Evolutionary conservation across 2,329 filamentous ascomycete genomes (phyloP), one percentile per base, ranked within the genome.

Genomic region (Calonectria pteridis): DNA sequence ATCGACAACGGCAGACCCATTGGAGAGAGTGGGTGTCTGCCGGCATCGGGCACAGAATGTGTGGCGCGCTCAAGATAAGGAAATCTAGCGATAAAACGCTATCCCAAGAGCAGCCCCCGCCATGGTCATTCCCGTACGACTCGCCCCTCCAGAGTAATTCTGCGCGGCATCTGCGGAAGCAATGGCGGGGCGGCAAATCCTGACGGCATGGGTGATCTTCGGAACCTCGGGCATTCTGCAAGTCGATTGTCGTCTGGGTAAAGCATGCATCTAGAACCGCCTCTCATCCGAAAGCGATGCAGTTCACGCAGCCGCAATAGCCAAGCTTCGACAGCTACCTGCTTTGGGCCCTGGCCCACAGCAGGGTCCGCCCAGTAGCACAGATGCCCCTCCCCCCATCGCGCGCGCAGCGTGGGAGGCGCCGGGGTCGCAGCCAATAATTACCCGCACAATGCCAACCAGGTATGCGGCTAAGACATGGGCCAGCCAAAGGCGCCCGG

Each of bases 391-490:
- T 72, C 72, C 73, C 51, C 75, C 69, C 73, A 50, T 64, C 65
- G 69, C 63, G 55, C 7, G 72, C 67, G 72, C 67, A 66, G 71
- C 73, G 75, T 80, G 77, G 76, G 77, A 79, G 77, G 53, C 73
- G 67, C 64, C 37, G 63, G 59, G 67, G 66, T 65, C 58, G 49
- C 67, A 62, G 72, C 78, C 78, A 80, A 80, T 80, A 72, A 79
- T 74, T 71, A 70, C 46, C 40, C 63, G 65, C 62, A 72, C 73
- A 79, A 80, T 79, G 73, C 59, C 74, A 80, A 80, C 76, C 71
- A 75, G 40, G 65, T 64, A 76, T 78, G 78, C 78, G 74, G 78
- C 78, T 80, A 80, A 77, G 77, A 79, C 76, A 78, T 69, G 75
- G 76, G 46, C 72, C 73, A 66, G 66, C 43, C 72, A 75, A 67